Base-by-base conservation (phyloP, 139 green algal genomes). In the Auxenochlorella pyrenoidosa region DNA sequence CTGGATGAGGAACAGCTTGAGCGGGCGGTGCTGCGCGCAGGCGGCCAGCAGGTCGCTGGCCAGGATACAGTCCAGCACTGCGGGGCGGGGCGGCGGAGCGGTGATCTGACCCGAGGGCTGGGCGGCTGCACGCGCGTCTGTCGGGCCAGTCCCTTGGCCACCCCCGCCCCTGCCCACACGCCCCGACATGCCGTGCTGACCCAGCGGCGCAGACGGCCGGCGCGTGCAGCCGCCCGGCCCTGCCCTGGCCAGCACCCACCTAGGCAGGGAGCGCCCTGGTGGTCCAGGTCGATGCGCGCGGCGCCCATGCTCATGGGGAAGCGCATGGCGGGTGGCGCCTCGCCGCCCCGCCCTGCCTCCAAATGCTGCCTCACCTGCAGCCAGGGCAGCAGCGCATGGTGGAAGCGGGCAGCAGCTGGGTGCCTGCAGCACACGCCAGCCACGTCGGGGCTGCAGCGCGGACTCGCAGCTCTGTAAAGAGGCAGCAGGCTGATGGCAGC, bases 1-100 rank as follows among this genome's bases (percentile, higher is more conserved):
- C 87, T 95, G 89, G 40, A 96, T 95, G 5, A 97, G 36, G 68
- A 97, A 94, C 3, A 88, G 59, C 87, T 97, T 96, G 28, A 95
- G 89, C 10, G 86, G 87, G 4, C 92, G 87, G 88, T 88, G 90
- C 15, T 73, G 76, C 8, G 59, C 77, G 38, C 90, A 89, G 79
- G 92, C 86, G 22, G 76, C 89, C 21, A 96, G 58, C 21, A 97
- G 86, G 26, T 96, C 88, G 5, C 66, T 44, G 78, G 95, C 94
- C 43, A 97, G 88, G 47, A 97, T 89, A 82, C 92, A 93, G 89
- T 97, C 95, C 32, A 94, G 85, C 15, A 93, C 89, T 87, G 83
- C 71, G 54, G 70, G 44, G 19, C 54, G n/a, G 36, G n/a, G n/a
- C n/a, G n/a, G n/a, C n/a, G n/a, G n/a, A n/a, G n/a, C n/a, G n/a